Base-by-base conservation (phyloP, 108 stramenopile genomes). In the Skeletonema potamos region DNA sequence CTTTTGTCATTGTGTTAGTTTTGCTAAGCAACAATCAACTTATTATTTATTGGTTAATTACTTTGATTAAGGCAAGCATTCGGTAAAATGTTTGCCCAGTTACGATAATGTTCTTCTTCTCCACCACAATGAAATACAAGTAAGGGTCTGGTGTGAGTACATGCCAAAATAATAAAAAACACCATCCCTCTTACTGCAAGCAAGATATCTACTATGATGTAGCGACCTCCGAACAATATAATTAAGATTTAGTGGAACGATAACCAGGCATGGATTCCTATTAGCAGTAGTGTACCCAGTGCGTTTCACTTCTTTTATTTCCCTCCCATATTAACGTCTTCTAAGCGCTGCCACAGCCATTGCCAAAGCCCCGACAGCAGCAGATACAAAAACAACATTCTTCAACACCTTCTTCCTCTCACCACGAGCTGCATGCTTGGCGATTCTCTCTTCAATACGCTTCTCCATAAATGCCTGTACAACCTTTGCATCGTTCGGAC, bases 381-480 rank as follows among this genome's bases (percentile, higher is more conserved):
- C 68, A 15, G 79, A 80, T 8, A 73, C 41, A 29, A 72, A 2
- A 17, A 73, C 57, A 30, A 80, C 36, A 41, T 68, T 44, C 60
- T 51, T 68, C 58, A 80, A 9, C 27, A 59, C 0, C 44, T 61
- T 63, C 67, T 60, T 73, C 62, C 33, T 68, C 62, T 73, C 71
- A 28, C 58, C 67, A 15, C 67, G 36, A 22, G 26, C 54, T 34
- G 59, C 55, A 28, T 77, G 71, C 29, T 70, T 76, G 20, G 70
- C 56, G n/a, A 85, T 54, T 34, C 86, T 64, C 32, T 83, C 84
- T 43, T 74, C 75, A 33, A 87, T 81, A 61, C 82, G 72, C 71
- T 85, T 79, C 41, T 86, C 84, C 82, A 96, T 82, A 66, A 93
- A 96, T 18, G 82, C 88, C 79, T 96, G 92, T 0, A 96, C 91